Evolutionary conservation across 2,329 filamentous ascomycete genomes (phyloP).

Genomic region (Ascochyta viciae-villosae): DNA sequence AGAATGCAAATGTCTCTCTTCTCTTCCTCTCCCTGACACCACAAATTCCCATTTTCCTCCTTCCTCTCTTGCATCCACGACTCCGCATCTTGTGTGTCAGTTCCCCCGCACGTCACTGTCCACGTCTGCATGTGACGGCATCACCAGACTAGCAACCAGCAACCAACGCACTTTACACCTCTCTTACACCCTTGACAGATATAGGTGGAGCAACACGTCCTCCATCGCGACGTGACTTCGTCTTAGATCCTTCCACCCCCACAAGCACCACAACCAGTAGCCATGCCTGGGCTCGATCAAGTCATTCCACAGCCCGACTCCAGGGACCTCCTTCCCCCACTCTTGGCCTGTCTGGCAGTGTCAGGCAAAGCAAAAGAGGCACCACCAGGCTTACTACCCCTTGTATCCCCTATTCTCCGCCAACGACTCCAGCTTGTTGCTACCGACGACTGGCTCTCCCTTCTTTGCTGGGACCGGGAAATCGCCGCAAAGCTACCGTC

Average conservation of each 20-base stretch:
- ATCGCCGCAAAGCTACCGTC: constrained; percentile 66
- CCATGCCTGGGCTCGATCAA: constrained; percentile 57
- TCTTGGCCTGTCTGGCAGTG: constrained; percentile 69
- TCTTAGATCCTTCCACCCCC: neutral
- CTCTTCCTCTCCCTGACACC: constrained; percentile 11
- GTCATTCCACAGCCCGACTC: constrained; percentile 63
- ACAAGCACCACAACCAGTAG: constrained; percentile 6
- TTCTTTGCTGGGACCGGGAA: constrained; percentile 72
- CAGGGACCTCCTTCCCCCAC: constrained; percentile 64
- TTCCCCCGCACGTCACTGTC: constrained; percentile 23
- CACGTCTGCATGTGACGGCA: constrained; percentile 40
- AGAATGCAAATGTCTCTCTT: constrained; percentile 11
- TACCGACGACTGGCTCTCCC: constrained; percentile 71
- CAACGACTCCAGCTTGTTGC: constrained; percentile 70
- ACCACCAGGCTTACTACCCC: constrained; percentile 66
- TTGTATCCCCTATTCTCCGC: constrained; percentile 68
- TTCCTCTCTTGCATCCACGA: neutral
- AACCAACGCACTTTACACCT: neutral
- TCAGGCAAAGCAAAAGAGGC: constrained; percentile 66
- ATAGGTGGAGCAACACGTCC: neutral
- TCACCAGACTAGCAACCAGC: constrained; percentile 17
- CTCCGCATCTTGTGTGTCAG: constrained; percentile 18
- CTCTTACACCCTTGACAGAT: neutral
- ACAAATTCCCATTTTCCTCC: neutral
- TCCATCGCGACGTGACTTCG: neutral